Conservation (phyloP, 164 flowering plant species). For the Piper longum region DNA sequence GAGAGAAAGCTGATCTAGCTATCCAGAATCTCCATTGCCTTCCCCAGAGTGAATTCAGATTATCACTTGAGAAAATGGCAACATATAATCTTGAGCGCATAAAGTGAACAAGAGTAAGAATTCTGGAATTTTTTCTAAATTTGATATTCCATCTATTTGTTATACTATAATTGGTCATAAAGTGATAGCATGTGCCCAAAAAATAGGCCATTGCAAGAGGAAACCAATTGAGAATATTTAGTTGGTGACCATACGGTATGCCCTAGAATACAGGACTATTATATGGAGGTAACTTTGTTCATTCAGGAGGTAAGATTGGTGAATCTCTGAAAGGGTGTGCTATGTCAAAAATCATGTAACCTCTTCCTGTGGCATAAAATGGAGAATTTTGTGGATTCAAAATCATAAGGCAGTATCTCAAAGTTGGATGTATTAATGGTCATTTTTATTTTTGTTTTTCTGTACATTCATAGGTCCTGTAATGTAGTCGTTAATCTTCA, state of each 20-base stretch:
- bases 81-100: slow-evolving; percentile 61
- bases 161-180: not conserved
- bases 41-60: slow-evolving; percentile 46
- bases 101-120: slow-evolving; percentile 19
- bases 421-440: not conserved
- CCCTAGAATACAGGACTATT: too few species aligned
- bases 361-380: too few species aligned
- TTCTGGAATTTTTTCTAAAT: not conserved
- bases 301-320: too few species aligned
- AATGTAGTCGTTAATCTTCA: not conserved
- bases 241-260: too few species aligned
- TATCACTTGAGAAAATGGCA: slow-evolving; percentile 77
- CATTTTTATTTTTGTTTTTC: too few species aligned
- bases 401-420: too few species aligned
- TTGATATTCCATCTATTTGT: not conserved
- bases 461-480: not conserved
- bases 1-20: slow-evolving; percentile 67
- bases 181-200: not conserved
- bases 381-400: too few species aligned
- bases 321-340: too few species aligned
- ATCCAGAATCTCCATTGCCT: slow-evolving; percentile 58
- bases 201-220: not conserved
- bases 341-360: too few species aligned
- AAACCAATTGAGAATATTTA: not conserved
- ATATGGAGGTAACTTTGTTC: too few species aligned